Base-by-base conservation (phyloP, 169 alveolate genomes). In the Babesia gibsoni region DNA sequence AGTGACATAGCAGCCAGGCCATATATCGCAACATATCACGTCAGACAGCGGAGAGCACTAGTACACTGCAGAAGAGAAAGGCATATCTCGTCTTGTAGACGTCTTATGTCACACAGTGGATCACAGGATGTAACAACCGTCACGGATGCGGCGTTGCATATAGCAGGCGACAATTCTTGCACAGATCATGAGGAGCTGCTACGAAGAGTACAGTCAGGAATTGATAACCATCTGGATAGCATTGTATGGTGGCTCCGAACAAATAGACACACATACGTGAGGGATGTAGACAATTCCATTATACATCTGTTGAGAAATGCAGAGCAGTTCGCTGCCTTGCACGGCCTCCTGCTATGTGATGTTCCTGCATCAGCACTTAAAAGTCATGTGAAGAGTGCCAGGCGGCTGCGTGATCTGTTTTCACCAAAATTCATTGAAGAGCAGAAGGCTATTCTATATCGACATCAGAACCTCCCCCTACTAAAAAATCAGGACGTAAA, bases 391-490 rank as follows among this genome's bases (percentile, higher is more conserved):
- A 18, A 33, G 12, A 30, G 74, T 20, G 81, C 59, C 0, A 8
- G 27, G 35, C 32, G 68, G 39, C 49, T 87, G 32, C 48, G 70
- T 14, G 61, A 70, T 48, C 79, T 87, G 46, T 87, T 87, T 58
- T 81, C 85, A 22, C 64, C 79, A 25, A 50, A 61, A 30, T 87
- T 48, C 43, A 83, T 87, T n/a, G 79, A 65, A 41, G 73, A 67
- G 58, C 84, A 78, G 56, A 87, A 87, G 82, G 48, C 57, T 20
- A 12, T 32, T 22, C 67, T 87, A 1, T 87, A 87, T 46, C 84
- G 88, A 3, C 86, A 83, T 35, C 67, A 72, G 37, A 75, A 78
- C 18, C 84, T 83, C 32, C 92, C 92, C 20, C 78, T 87, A 5
- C 58, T 87, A 58, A 52, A 25, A 35, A 43, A 35, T 8, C 43